A percentile compares a stretch with the other conserved stretches of the same genome.
These are phyloP conservation scores for Vigna nakashimae DNA, from an alignment of 306 rosid genomes.

Conservation along the genomic window DNA sequence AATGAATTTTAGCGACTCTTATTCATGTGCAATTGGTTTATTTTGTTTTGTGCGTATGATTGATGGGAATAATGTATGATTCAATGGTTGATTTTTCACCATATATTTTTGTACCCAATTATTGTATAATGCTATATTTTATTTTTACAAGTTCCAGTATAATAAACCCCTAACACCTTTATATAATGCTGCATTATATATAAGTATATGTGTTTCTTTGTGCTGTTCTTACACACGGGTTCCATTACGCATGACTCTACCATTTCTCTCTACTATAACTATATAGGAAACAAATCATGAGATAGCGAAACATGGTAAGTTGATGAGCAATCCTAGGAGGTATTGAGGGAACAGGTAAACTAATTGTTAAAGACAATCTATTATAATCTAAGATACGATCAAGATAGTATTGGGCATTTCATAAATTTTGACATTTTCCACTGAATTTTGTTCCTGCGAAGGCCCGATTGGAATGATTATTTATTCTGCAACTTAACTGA, in stretches of 20 bases:
- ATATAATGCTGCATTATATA: too few species aligned
- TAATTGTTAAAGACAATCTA: neutral
- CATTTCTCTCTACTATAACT: neutral
- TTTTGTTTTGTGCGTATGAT: slow-evolving; percentile 27
- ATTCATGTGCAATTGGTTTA: slow-evolving; percentile 40
- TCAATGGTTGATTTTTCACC: too few species aligned
- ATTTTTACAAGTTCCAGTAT: slow-evolving; percentile 13
- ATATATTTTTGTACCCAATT: slow-evolving; percentile 27
- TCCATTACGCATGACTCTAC: too few species aligned
- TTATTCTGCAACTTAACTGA: neutral
- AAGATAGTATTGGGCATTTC: neutral
- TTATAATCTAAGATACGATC: too few species aligned
- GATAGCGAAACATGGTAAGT: neutral
- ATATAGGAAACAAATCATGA: neutral
- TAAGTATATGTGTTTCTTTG: too few species aligned
- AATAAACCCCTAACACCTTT: slow-evolving; percentile 7
- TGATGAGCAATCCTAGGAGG: neutral
- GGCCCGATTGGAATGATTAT: slow-evolving; percentile 6
- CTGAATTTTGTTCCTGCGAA: neutral
- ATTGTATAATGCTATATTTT: slow-evolving; percentile 35
- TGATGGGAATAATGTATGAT: neutral
- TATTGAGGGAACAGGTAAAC: neutral
- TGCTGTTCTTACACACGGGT: too few species aligned
- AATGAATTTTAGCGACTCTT: slow-evolving; percentile 46
- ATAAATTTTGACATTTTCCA: neutral